phyloP scores from a whole-genome alignment of 176 grass and related monocot genomes.

The Musa beccarii region DNA sequence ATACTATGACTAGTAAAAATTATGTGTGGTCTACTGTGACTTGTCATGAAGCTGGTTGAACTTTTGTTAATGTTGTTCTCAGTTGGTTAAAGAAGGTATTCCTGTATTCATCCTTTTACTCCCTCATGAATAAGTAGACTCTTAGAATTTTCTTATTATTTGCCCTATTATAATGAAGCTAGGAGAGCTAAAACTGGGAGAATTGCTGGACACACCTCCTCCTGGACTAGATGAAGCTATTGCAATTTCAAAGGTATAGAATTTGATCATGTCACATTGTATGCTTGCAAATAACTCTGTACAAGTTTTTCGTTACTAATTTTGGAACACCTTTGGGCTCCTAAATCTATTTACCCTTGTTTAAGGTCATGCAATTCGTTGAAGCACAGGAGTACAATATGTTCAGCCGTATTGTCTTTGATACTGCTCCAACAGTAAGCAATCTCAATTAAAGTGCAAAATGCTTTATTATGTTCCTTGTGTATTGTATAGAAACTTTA shows the following conservation, averaged over 20 bases:
- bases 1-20: background rate
- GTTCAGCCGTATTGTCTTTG: constrained; percentile 96
- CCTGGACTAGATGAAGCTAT: constrained; percentile 96
- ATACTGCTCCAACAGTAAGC: constrained; percentile 87
- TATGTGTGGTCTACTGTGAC: no score
- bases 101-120: background rate
- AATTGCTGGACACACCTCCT: constrained; percentile 77
- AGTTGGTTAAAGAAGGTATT: background rate
- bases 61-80: background rate
- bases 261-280: background rate
- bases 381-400: constrained; percentile 77
- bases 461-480: background rate
- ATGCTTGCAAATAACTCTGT: constrained; percentile 2
- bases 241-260: constrained; percentile 81
- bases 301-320: background rate
- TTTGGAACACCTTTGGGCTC: background rate
- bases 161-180: constrained; percentile 45
- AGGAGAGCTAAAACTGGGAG: constrained; percentile 88
- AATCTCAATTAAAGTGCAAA: background rate
- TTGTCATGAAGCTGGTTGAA: no score
- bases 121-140: background rate
- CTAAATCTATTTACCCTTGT: constrained; percentile 3
- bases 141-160: background rate
- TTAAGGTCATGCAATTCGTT: constrained; percentile 90
- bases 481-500: background rate